A percentile compares a stretch with the other conserved stretches of the same genome.
These are phyloP conservation scores for Cercospora sesami DNA, from an alignment of 2,329 filamentous ascomycete genomes.

Conservation along the genomic window DNA sequence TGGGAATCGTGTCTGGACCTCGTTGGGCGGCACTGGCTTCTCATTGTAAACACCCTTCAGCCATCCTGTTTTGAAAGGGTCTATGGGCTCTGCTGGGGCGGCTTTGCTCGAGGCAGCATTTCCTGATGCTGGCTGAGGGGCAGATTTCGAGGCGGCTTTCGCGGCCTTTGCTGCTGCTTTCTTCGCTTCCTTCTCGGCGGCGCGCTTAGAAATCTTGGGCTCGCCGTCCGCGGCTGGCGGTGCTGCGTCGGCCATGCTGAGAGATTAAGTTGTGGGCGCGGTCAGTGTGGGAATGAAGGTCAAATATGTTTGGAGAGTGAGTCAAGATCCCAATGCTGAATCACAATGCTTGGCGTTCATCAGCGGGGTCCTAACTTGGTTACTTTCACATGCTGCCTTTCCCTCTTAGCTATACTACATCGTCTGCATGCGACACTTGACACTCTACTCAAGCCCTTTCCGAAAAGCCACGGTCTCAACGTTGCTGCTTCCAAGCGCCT, in stretches of 20 bases:
- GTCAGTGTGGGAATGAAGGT: background rate
- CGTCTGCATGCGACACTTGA: slow-evolving; percentile 6
- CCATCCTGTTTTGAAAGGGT: slow-evolving; percentile 53
- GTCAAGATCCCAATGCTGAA: slow-evolving; percentile 3
- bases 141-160: slow-evolving; percentile 45
- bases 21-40: slow-evolving; percentile 44
- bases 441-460: background rate
- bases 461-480: slow-evolving; percentile 14
- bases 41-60: slow-evolving; percentile 53
- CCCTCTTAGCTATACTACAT: background rate
- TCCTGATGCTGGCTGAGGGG: slow-evolving; percentile 28
- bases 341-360: slow-evolving; percentile 5
- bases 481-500: background rate
- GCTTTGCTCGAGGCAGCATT: slow-evolving; percentile 19
- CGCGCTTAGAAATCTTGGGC: slow-evolving; percentile 49
- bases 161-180: slow-evolving; percentile 51
- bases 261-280: background rate
- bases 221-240: slow-evolving; percentile 25
- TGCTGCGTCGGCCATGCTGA: slow-evolving; percentile 36
- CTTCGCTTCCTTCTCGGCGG: slow-evolving; percentile 52
- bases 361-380: background rate
- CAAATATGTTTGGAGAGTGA: slow-evolving; percentile 1
- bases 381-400: slow-evolving; percentile 1
- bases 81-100: slow-evolving; percentile 44
- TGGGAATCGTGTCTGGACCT: slow-evolving; percentile 53